These are phyloP conservation scores for Tephrocybe sp. DNA, from an alignment of 768 basidiomycete genomes.

Conservation along the genomic window DNA sequence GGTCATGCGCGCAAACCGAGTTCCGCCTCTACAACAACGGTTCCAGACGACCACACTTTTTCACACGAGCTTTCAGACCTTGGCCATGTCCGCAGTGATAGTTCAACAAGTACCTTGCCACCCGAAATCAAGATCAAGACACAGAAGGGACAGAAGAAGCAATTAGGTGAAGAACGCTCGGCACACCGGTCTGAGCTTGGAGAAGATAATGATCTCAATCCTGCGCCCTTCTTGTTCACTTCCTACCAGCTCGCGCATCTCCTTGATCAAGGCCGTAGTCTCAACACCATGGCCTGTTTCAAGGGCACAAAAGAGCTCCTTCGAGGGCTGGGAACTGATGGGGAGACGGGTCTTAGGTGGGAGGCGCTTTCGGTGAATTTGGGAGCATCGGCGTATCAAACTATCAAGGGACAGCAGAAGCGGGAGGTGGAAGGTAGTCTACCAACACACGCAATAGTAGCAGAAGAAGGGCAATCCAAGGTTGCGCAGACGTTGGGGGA, in stretches of 20 bases:
- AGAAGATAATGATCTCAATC: conserved; percentile 46
- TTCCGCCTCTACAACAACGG: conserved; percentile 49
- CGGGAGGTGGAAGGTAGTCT: conserved; percentile 24
- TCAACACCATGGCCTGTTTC: conserved; percentile 61
- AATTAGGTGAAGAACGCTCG: conserved; percentile 28
- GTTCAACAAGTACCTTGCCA: conserved; percentile 34
- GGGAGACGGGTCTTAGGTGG: conserved; percentile 45
- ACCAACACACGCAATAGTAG: conserved; percentile 26
- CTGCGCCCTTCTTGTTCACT: conserved; percentile 70
- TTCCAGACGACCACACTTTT: conserved; percentile 42
- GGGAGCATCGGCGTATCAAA: conserved; percentile 13
- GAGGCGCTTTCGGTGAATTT: conserved; percentile 13
- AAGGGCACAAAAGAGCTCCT: conserved; percentile 76
- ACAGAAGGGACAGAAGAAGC: conserved; percentile 20
- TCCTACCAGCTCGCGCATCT: conserved; percentile 79
- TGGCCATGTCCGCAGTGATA: conserved; percentile 38
- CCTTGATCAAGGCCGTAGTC: conserved; percentile 80
- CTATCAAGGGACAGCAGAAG: conserved; percentile 9
- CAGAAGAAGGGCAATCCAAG: conserved; percentile 27
- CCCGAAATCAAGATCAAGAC: conserved; percentile 20
- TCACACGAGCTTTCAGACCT: conserved; percentile 18
- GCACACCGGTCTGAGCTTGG: conserved; percentile 35
- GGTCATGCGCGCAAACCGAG: conserved; percentile 58
- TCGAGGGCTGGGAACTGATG: conserved; percentile 70
- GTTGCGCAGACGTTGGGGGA: conserved; percentile 30